These are phyloP conservation scores for Didymellaceae sp. DNA, from an alignment of 2,329 filamentous ascomycete genomes.

Conservation along the genomic window DNA sequence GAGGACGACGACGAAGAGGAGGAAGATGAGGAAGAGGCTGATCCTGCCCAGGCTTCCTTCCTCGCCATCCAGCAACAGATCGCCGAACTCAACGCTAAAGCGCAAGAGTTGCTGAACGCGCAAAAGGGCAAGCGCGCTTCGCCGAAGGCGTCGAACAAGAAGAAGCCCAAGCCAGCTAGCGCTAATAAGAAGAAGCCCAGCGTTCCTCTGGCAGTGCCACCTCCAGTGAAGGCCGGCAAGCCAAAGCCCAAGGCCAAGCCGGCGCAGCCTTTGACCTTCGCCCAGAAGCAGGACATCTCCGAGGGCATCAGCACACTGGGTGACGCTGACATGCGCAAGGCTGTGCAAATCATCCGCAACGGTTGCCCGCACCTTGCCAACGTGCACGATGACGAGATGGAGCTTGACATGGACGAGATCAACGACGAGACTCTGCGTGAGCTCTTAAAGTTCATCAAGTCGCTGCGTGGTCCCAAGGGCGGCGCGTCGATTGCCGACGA, in stretches of 20 bases:
- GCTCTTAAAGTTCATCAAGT: slow-evolving; percentile 62
- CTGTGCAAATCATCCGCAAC: slow-evolving; percentile 87
- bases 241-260: slow-evolving; percentile 61
- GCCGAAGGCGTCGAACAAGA: slow-evolving; percentile 54
- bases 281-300: slow-evolving; percentile 91
- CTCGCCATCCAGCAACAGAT: slow-evolving; percentile 69
- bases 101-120: slow-evolving; percentile 59
- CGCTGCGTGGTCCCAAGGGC: slow-evolving; percentile 47
- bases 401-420: slow-evolving; percentile 70
- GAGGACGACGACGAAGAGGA: slow-evolving; percentile 75
- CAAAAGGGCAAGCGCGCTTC: slow-evolving; percentile 61
- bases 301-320: slow-evolving; percentile 83
- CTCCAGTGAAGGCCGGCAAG: slow-evolving; percentile 43
- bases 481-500: slow-evolving; percentile 52
- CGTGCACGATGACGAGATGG: slow-evolving; percentile 64
- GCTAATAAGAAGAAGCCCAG: slow-evolving; percentile 38
- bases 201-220: slow-evolving; percentile 35
- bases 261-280: slow-evolving; percentile 70
- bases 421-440: slow-evolving; percentile 61
- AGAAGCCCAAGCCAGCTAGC: slow-evolving; percentile 52
- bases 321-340: slow-evolving; percentile 76
- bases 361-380: slow-evolving; percentile 73
- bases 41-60: slow-evolving; percentile 52
- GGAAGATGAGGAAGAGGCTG: slow-evolving; percentile 63
- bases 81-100: slow-evolving; percentile 68